These are phyloP conservation scores for Fusarium siculi DNA, from an alignment of 2,329 filamentous ascomycete genomes.

Conservation along the genomic window DNA sequence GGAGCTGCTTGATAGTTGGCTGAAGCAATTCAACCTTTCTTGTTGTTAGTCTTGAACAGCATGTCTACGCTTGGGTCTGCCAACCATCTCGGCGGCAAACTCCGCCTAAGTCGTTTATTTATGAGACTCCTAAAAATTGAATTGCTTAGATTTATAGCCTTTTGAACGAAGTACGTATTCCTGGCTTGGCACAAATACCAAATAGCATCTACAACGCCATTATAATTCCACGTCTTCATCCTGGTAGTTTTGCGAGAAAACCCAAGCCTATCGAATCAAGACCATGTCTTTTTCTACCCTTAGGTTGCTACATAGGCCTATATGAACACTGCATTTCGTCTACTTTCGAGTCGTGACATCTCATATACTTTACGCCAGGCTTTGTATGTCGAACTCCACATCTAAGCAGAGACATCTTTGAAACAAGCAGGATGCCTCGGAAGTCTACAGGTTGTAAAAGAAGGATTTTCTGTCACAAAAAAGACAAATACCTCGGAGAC, in stretches of 20 bases:
- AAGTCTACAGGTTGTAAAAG: not conserved
- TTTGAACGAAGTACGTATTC: rapidly evolving
- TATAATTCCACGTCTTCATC: not conserved
- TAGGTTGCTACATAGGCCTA: not conserved
- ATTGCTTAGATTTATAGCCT: rapidly evolving
- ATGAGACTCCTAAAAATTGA: rapidly evolving
- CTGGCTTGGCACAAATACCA: not conserved
- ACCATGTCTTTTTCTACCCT: rapidly evolving
- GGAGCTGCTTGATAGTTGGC: not conserved
- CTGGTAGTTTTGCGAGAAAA: not conserved
- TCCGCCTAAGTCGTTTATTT: not conserved
- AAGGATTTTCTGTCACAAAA: rapidly evolving
- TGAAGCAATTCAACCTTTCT: not conserved
- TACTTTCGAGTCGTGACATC: not conserved
- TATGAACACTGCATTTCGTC: rapidly evolving
- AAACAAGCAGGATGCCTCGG: not conserved
- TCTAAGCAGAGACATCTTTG: not conserved
- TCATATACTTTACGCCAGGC: rapidly evolving
- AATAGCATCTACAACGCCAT: rapidly evolving
- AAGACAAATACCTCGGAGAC: not conserved
- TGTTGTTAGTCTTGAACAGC: rapidly evolving
- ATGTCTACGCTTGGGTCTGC: not conserved
- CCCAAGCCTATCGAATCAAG: not conserved
- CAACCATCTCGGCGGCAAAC: not conserved
- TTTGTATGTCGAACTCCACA: not conserved